Conservation (phyloP, 495 filamentous ascomycete species). For the Xylaria nigripes region DNA sequence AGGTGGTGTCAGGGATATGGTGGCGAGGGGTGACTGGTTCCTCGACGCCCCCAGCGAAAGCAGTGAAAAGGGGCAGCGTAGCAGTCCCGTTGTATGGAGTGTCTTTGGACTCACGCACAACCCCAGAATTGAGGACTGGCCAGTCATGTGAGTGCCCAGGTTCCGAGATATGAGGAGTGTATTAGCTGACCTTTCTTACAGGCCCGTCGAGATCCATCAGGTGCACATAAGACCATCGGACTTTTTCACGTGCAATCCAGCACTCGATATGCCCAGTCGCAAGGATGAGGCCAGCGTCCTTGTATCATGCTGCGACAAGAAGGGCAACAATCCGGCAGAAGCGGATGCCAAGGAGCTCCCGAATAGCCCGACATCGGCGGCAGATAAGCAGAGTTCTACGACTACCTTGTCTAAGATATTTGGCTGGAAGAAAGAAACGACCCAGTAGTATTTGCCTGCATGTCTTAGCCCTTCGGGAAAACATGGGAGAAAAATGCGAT, state of each 20-base stretch:
- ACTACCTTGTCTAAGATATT: conserved; percentile 19
- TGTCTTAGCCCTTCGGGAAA: no score
- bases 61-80: conserved; percentile 20
- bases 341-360: conserved; percentile 17
- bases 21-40: conserved; percentile 25
- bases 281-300: conserved; percentile 48
- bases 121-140: conserved; percentile 53
- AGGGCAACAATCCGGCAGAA: neutral
- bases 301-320: conserved; percentile 23
- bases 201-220: conserved; percentile 55
- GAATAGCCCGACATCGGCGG: neutral
- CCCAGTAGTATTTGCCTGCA: neutral
- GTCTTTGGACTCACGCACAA: conserved; percentile 55
- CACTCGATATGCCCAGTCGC: conserved; percentile 44
- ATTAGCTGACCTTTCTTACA: conserved; percentile 12
- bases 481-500: conserved; percentile 33
- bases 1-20: conserved; percentile 26
- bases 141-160: conserved; percentile 43
- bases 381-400: conserved; percentile 18
- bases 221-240: conserved; percentile 44
- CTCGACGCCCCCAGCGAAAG: conserved; percentile 20
- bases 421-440: conserved; percentile 21
- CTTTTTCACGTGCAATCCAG: conserved; percentile 49
- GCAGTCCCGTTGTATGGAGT: conserved; percentile 50
- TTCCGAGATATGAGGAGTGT: no score